A percentile compares a stretch with the other conserved stretches of the same genome.
phyloP scores from a whole-genome alignment of 805 yeast species.

The Lipomyces yamanashiensis region DNA sequence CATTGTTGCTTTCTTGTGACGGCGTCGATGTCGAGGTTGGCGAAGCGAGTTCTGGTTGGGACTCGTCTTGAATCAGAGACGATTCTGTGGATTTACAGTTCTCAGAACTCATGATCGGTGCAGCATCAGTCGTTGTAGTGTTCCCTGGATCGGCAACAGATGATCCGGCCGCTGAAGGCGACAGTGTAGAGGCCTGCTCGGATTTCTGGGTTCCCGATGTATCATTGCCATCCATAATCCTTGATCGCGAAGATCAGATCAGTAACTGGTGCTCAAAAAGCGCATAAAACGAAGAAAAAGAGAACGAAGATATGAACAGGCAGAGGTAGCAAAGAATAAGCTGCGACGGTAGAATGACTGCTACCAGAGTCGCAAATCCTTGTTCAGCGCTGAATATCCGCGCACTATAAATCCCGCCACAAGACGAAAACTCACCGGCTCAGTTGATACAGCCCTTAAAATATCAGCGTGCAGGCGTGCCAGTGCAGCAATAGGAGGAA shows the following conservation, averaged over 20 bases:
- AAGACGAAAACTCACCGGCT: neutral
- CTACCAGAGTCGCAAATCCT: too few relatives aligned
- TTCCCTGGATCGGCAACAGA: constrained; percentile 7
- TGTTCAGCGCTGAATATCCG: neutral
- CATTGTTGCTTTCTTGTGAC: neutral
- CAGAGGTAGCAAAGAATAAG: neutral
- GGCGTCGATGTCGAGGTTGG: neutral
- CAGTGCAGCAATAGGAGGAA: constrained; percentile 1
- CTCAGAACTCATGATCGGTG: neutral
- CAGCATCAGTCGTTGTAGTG: constrained; percentile 9
- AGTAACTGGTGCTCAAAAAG: too few relatives aligned
- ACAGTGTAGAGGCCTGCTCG: constrained; percentile 19
- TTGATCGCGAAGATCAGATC: neutral
- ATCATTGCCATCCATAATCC: constrained; percentile 38
- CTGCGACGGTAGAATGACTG: neutral
- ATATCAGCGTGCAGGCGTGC: neutral
- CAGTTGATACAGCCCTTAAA: neutral
- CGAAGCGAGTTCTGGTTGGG: neutral
- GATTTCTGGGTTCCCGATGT: constrained; percentile 21
- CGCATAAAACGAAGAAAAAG: neutral
- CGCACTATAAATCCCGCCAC: neutral
- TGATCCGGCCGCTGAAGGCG: constrained; percentile 19
- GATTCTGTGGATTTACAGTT: neutral
- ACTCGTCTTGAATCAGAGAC: neutral
- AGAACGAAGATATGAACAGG: neutral